Base-by-base conservation (phyloP, 495 filamentous ascomycete genomes). In the Pseudoneurospora amorphoporcata region DNA sequence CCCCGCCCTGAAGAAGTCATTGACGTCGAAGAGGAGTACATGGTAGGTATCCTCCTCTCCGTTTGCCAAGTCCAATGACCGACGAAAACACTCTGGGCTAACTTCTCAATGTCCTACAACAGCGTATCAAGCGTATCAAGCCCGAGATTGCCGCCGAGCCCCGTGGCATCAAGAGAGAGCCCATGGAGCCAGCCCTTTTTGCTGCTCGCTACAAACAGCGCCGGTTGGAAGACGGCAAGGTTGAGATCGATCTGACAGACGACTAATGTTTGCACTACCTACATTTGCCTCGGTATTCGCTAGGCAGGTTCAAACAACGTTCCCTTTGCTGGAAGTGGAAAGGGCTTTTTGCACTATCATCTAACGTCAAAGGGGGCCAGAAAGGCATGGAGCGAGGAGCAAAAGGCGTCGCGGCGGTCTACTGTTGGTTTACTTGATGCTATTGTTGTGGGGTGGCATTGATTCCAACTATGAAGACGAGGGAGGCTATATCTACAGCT, bases 161-260 rank as follows among this genome's bases (percentile, higher is more conserved):
- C 69, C 41, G 29, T 0, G 69, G 69, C 3, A 35, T 58, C 69
- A 70, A 70, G 39, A 39, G 69, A 35, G 69, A 70, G 29, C 17
- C 39, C 38, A 2, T 14, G 23, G 39, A 32, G 4, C 10, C 17
- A n/a, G 38, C 3, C 37, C 4, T 19, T 2, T 58, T 70, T 5
- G 4, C 32, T 23, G 29, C 37, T 8, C 69, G 69, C 45, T 72
- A 72, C 41, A 74, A 74, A n/a, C 35, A 37, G 4, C 72, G 72
- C n/a, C 38, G 71, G 32, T 10, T 72, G 43, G 39, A 43, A 6
- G 38, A 53, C 37, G 72, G 72, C 39, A 37, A 35, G 14, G 0
- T 72, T 32, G 35, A 68, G 70, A 17, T 72, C 6, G 70, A 72
- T 32, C 39, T 74, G 7, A 69, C 72, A 19, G 72, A 72, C 17